Evolutionary conservation across 2,329 filamentous ascomycete genomes (phyloP).

Genomic region (Fusarium hainanense): DNA sequence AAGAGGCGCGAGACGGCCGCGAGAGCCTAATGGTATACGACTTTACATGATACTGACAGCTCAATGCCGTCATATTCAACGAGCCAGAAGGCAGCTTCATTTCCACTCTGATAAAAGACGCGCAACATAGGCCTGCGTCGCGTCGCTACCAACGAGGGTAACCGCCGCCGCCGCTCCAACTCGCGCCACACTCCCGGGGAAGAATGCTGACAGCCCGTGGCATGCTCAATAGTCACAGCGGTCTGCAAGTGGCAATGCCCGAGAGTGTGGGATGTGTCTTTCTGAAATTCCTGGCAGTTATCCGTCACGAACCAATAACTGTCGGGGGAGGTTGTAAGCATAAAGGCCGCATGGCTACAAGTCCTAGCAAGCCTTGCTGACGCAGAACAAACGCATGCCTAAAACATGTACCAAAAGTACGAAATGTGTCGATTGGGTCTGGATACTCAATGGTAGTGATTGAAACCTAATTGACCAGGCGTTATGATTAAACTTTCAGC

Average conservation of each 20-base stretch:
- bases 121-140: not conserved
- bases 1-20: slow-evolving; percentile 73
- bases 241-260: slow-evolving; percentile 18
- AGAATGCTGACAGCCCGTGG: slow-evolving; percentile 20
- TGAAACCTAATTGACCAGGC: not conserved
- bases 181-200: slow-evolving; percentile 29
- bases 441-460: not conserved
- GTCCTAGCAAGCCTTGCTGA: slow-evolving; percentile 16
- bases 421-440: not conserved
- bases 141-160: slow-evolving; percentile 23
- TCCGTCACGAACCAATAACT: slow-evolving; percentile 19
- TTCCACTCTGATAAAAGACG: not conserved
- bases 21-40: slow-evolving; percentile 87
- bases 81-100: slow-evolving; percentile 5
- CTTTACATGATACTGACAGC: slow-evolving; percentile 68
- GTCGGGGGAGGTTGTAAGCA: not conserved
- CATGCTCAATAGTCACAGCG: slow-evolving; percentile 6
- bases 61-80: slow-evolving; percentile 1
- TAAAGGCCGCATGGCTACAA: slow-evolving; percentile 30
- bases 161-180: slow-evolving; percentile 29
- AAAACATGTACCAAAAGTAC: not conserved
- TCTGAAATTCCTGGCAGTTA: slow-evolving; percentile 9
- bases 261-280: slow-evolving; percentile 16
- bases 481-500: slow-evolving; percentile 22
- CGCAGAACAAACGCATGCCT: not conserved